Percentiles rank a stretch among this genome's conserved stretches.
Conservation (phyloP, 441 rosid species). For the Bocquillonia castaneifolia region DNA sequence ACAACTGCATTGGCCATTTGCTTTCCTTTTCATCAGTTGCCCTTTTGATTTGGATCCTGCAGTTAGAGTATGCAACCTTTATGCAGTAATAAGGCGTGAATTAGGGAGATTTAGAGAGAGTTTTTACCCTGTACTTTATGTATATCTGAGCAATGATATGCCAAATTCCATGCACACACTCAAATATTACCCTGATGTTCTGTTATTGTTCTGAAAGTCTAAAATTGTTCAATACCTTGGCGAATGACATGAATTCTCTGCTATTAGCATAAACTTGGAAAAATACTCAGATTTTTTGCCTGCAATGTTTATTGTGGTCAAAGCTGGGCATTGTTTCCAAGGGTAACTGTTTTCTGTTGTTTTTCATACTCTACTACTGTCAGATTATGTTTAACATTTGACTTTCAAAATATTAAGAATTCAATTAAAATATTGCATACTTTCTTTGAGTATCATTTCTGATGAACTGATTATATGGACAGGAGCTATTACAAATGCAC, state of each 20-base stretch:
- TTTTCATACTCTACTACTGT: background rate
- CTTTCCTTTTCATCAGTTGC: background rate
- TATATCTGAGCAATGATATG: background rate
- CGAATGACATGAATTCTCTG: too few relatives aligned
- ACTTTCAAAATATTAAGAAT: background rate
- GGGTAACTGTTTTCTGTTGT: background rate
- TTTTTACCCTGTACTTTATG: too few relatives aligned
- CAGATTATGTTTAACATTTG: background rate
- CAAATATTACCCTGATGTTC: background rate
- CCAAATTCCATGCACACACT: background rate
- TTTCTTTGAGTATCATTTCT: slow-evolving; percentile 7
- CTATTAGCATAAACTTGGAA: too few relatives aligned
- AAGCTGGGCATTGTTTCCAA: background rate
- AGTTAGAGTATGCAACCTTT: background rate
- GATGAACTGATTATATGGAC: slow-evolving; percentile 21
- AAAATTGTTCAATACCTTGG: too few relatives aligned
- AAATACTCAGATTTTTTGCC: too few relatives aligned
- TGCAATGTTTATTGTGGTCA: background rate
- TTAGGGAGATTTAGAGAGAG: background rate
- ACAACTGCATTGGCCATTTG: background rate
- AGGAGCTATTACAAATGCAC: slow-evolving; percentile 79
- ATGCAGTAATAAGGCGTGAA: background rate
- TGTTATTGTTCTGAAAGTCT: too few relatives aligned
- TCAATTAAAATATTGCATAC: background rate
- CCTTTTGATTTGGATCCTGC: background rate